phyloP scores from a whole-genome alignment of 2,329 filamentous ascomycete species.

The Chrysosporium queenslandicum region DNA sequence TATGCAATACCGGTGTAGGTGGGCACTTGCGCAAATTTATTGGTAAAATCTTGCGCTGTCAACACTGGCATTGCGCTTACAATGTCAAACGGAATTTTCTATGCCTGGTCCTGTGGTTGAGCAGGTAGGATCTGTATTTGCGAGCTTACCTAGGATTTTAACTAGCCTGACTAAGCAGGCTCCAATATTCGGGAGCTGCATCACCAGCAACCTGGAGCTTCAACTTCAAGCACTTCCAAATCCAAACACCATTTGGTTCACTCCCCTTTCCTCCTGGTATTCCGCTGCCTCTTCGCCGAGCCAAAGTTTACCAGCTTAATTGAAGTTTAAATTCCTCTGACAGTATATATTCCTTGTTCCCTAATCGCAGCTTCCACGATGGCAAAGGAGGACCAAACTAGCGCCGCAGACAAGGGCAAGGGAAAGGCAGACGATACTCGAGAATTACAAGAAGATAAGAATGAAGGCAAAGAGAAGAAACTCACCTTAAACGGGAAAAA shows the following conservation, averaged over 20 bases:
- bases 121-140: no score
- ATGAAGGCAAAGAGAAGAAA: constrained; percentile 58
- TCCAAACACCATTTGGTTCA: background rate
- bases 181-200: constrained; percentile 3
- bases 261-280: background rate
- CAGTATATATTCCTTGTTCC: background rate
- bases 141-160: background rate
- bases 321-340: background rate
- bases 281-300: background rate
- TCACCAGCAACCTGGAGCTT: constrained; percentile 6
- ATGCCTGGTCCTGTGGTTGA: no score
- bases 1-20: no score
- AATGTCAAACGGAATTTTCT: no score
- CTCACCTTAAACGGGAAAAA: constrained; percentile 62
- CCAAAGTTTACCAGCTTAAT: background rate
- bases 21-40: no score
- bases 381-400: constrained; percentile 84
- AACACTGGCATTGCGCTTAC: no score
- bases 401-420: constrained; percentile 88
- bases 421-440: constrained; percentile 69
- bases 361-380: constrained; percentile 39
- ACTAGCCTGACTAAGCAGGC: constrained; percentile 9
- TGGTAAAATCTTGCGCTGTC: no score
- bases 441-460: constrained; percentile 48
- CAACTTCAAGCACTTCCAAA: constrained; percentile 5